Conservation (phyloP, 176 grass and related monocot genomes). For the Avena sativa region DNA sequence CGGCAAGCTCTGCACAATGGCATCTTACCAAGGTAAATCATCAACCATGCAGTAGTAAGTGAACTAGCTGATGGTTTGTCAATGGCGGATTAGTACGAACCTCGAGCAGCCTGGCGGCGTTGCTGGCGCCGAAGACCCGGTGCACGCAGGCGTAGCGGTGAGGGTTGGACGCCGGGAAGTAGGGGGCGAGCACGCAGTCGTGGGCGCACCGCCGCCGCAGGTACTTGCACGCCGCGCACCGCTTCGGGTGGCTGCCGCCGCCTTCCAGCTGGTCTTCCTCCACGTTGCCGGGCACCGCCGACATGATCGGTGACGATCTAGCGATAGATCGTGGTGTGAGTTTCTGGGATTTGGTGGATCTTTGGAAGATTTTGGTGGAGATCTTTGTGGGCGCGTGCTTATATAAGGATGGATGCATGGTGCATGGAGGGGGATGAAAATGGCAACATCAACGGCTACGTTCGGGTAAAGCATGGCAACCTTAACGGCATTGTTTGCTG, state of each 20-base stretch:
- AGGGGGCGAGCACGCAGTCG: slow-evolving; percentile 70
- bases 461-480: not conserved
- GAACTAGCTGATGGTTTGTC: no score
- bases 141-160: slow-evolving; percentile 61
- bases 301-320: slow-evolving; percentile 12
- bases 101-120: slow-evolving; percentile 65
- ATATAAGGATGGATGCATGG: not conserved
- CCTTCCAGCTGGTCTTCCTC: not conserved
- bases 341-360: slow-evolving; percentile 28
- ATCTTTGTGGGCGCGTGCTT: not conserved
- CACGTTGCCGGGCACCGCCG: not conserved
- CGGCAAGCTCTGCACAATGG: slow-evolving; percentile 43
- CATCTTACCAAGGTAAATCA: not conserved
- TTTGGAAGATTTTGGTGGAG: slow-evolving; percentile 8
- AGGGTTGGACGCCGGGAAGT: slow-evolving; percentile 62
- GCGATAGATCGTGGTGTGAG: not conserved
- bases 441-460: slow-evolving; percentile 36
- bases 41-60: not conserved
- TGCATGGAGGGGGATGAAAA: not conserved
- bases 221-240: slow-evolving; percentile 64
- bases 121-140: slow-evolving; percentile 79
- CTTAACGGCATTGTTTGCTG: slow-evolving; percentile 27
- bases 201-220: slow-evolving; percentile 69
- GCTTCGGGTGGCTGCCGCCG: not conserved
- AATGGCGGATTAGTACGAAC: slow-evolving; percentile 17